A percentile compares a stretch with the other conserved stretches of the same genome.
phyloP scores from a whole-genome alignment of 2,329 filamentous ascomycete genomes.

The Phyllosticta capitalensis region DNA sequence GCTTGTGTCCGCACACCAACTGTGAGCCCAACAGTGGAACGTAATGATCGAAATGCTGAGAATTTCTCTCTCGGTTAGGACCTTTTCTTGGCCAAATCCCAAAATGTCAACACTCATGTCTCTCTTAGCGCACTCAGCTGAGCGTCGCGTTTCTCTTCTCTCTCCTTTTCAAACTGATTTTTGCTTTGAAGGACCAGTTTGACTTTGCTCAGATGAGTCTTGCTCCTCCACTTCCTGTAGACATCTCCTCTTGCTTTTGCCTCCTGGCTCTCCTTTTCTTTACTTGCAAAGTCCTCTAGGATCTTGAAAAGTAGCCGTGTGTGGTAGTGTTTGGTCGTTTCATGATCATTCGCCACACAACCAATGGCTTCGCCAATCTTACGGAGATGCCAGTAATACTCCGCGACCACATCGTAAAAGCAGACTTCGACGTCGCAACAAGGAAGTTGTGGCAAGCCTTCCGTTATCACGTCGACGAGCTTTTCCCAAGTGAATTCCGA shows the following conservation, averaged over 20 bases:
- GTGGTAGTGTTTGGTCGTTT: not conserved
- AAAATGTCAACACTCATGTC: not conserved
- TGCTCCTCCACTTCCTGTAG: not conserved
- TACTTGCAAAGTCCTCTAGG: not conserved
- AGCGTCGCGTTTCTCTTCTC: not conserved
- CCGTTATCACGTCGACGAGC: not conserved
- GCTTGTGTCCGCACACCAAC: too few relatives aligned
- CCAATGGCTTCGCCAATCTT: not conserved
- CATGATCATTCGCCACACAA: not conserved
- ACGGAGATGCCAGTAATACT: not conserved
- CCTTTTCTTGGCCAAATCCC: too few relatives aligned
- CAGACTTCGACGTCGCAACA: not conserved
- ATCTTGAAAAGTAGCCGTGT: not conserved
- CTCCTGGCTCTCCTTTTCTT: too few relatives aligned
- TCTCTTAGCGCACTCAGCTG: not conserved
- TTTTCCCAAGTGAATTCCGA: not conserved
- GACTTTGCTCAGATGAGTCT: not conserved
- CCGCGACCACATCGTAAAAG: not conserved
- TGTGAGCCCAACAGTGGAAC: too few relatives aligned
- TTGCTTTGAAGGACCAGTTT: not conserved
- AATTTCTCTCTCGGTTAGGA: too few relatives aligned
- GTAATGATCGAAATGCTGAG: too few relatives aligned
- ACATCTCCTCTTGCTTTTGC: too few relatives aligned
- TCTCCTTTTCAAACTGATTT: not conserved
- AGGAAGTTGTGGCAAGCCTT: not conserved